phyloP scores from a whole-genome alignment of 345 rosid genomes.

The Physaria fendleri region DNA sequence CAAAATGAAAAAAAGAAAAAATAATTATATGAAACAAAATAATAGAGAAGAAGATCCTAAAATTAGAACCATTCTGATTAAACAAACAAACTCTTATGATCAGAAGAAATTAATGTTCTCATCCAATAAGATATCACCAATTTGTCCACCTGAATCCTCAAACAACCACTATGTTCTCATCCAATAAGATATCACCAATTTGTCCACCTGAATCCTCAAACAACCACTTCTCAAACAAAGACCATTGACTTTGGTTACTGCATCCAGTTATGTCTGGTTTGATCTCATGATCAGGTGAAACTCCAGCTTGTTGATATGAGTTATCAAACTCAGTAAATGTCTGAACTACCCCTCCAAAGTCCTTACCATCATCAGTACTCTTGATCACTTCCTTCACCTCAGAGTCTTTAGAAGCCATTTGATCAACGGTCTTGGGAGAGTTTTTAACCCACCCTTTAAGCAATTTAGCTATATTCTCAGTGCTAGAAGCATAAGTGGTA shows the following conservation, averaged over 20 bases:
- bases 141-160: slow-evolving; percentile 49
- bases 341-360: slow-evolving; percentile 36
- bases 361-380: slow-evolving; percentile 13
- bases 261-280: slow-evolving; percentile 33
- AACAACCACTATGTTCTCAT: slow-evolving; percentile 54
- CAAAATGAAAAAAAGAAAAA: too few species aligned
- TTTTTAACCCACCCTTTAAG: slow-evolving; percentile 61
- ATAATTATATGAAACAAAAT: not conserved
- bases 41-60: slow-evolving; percentile 2
- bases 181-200: slow-evolving; percentile 39
- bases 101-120: slow-evolving; percentile 39
- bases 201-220: slow-evolving; percentile 51
- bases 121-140: slow-evolving; percentile 42
- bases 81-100: slow-evolving; percentile 15
- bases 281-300: slow-evolving; percentile 42
- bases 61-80: slow-evolving; percentile 13
- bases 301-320: slow-evolving; percentile 39
- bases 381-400: slow-evolving; percentile 21
- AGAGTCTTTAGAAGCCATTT: not conserved
- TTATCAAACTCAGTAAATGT: slow-evolving; percentile 42
- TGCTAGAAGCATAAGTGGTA: slow-evolving; percentile 48
- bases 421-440: slow-evolving; percentile 23
- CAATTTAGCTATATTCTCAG: slow-evolving; percentile 64
- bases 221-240: slow-evolving; percentile 68
- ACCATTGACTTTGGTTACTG: slow-evolving; percentile 35